A percentile compares a stretch with the other conserved stretches of the same genome.
Evolutionary conservation across 148 eudicot species (phyloP).

Genomic region (Nepenthes gracilis): DNA sequence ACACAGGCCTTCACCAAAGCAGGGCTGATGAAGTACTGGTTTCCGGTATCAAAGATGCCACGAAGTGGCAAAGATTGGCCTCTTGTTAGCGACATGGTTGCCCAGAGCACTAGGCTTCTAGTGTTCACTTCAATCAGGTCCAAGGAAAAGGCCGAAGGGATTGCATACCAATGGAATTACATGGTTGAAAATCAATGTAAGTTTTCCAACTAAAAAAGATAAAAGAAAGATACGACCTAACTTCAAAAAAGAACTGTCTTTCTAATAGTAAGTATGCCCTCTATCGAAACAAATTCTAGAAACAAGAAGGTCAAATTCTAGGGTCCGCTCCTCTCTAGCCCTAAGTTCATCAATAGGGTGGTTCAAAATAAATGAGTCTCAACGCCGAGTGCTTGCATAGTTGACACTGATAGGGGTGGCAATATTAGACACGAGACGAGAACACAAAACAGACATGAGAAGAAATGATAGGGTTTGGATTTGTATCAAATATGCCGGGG

Average conservation of each 20-base stretch:
- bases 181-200: conserved; percentile 75
- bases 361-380: too few species aligned
- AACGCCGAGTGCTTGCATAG: too few species aligned
- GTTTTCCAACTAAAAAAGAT: not conserved
- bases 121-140: conserved; percentile 56
- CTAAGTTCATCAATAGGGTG: too few species aligned
- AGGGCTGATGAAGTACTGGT: conserved; percentile 70
- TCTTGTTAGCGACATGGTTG: conserved; percentile 58
- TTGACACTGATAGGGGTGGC: too few species aligned
- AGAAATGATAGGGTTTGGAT: too few species aligned
- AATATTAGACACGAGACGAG: too few species aligned
- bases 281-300: too few species aligned
- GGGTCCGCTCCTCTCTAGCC: too few species aligned
- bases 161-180: conserved; percentile 70
- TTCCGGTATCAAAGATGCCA: conserved; percentile 66
- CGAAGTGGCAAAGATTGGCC: conserved; percentile 75
- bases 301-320: too few species aligned
- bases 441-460: too few species aligned
- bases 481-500: too few species aligned
- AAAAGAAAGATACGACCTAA: not conserved
- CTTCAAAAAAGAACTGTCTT: not conserved
- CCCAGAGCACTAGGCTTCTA: conserved; percentile 52
- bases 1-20: conserved; percentile 57
- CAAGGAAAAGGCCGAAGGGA: conserved; percentile 63
- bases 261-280: too few species aligned